These are phyloP conservation scores for Funneliformis geosporum DNA, from an alignment of 192 early-diverging fungal genomes.

Conservation along the genomic window DNA sequence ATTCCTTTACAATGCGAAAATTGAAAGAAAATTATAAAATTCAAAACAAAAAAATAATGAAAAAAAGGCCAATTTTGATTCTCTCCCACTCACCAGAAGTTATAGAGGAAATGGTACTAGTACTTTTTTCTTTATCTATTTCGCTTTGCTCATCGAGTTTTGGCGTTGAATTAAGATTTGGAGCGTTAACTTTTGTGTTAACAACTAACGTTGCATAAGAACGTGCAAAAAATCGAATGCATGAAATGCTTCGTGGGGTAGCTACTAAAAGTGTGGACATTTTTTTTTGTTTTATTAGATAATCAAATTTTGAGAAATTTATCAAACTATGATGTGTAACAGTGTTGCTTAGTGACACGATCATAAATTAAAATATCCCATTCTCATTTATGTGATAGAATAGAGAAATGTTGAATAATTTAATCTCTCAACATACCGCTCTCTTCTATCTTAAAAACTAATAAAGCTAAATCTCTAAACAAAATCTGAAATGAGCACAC, in stretches of 20 bases:
- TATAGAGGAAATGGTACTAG: constrained; percentile 3
- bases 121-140: neutral
- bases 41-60: neutral
- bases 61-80: neutral
- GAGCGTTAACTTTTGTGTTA: neutral
- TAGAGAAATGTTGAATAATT: too few species aligned
- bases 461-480: too few species aligned
- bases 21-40: neutral
- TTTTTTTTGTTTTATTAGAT: neutral
- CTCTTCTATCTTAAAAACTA: too few species aligned
- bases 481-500: neutral
- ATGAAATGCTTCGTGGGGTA: neutral
- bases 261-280: neutral
- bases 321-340: too few species aligned
- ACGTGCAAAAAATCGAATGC: neutral
- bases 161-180: neutral
- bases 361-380: too few species aligned
- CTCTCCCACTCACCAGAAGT: neutral
- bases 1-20: constrained; percentile 30
- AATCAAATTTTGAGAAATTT: neutral
- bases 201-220: neutral
- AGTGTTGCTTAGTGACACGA: too few species aligned
- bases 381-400: too few species aligned
- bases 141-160: neutral
- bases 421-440: too few species aligned